Evolutionary conservation across 352 stramenopile species (phyloP).

Genomic region (Phytophthora melonis): DNA sequence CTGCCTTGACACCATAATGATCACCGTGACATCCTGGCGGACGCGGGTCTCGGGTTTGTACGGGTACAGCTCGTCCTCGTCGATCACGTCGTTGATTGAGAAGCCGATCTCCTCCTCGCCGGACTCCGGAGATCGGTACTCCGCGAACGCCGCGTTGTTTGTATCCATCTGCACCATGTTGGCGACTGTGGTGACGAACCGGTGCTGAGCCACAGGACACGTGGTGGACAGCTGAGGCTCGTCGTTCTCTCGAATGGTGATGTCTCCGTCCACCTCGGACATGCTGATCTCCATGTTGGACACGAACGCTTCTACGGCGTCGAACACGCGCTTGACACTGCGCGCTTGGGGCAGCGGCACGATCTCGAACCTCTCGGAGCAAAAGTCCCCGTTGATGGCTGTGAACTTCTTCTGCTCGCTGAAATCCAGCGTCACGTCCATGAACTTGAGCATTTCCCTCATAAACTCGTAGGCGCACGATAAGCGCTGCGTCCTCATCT

Average conservation of each 20-base stretch:
- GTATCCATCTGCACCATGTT: conserved; percentile 44
- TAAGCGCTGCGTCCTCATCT: conserved; percentile 46
- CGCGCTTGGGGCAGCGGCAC: conserved; percentile 30
- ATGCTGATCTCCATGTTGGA: conserved; percentile 54
- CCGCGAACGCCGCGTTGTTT: conserved; percentile 47
- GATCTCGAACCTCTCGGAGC: conserved; percentile 52
- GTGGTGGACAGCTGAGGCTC: conserved; percentile 20
- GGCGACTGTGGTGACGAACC: conserved; percentile 38
- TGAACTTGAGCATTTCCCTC: conserved; percentile 40
- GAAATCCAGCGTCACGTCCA: conserved; percentile 47
- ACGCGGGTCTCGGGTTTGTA: conserved; percentile 43
- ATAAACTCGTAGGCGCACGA: conserved; percentile 49
- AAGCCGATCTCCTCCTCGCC: conserved; percentile 40
- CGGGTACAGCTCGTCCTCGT: conserved; percentile 60
- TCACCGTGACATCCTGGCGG: conserved; percentile 44
- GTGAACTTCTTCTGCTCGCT: conserved; percentile 52
- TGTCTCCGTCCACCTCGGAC: conserved; percentile 46
- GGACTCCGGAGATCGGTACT: conserved; percentile 25
- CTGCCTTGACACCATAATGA: conserved; percentile 30
- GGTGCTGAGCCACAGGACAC: conserved; percentile 31
- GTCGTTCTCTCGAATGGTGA: conserved; percentile 55
- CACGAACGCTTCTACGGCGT: conserved; percentile 45
- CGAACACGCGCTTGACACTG: conserved; percentile 44
- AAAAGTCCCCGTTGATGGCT: conserved; percentile 45
- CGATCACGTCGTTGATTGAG: conserved; percentile 48